Conservation (phyloP, 139 green algal genomes). For the Chlorella sp. region DNA sequence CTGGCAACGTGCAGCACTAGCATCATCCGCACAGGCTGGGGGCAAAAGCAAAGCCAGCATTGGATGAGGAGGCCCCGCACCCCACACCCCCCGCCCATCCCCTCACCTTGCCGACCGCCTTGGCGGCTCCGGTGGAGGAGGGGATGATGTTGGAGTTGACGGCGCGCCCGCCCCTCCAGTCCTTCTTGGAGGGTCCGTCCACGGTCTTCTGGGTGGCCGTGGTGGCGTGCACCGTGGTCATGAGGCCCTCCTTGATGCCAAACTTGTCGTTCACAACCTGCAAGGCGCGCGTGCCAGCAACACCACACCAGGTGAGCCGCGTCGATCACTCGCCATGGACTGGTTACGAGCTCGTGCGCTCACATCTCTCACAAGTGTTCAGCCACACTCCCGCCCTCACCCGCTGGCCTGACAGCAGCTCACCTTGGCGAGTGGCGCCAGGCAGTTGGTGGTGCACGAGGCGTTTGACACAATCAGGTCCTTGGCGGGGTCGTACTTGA, state of each 20-base stretch:
- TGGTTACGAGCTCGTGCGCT: too few relatives aligned
- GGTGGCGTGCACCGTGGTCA: constrained; percentile 95
- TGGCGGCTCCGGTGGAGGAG: constrained; percentile 92
- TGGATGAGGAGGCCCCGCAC: too few relatives aligned
- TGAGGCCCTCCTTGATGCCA: constrained; percentile 83
- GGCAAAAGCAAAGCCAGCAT: too few relatives aligned
- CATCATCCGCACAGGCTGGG: too few relatives aligned
- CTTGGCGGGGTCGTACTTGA: constrained; percentile 74
- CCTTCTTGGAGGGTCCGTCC: constrained; percentile 93
- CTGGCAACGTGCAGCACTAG: too few relatives aligned
- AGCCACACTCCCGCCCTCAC: too few relatives aligned
- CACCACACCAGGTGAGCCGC: too few relatives aligned
- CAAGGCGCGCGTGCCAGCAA: neutral
- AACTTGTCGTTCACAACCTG: constrained; percentile 81
- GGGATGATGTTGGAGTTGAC: constrained; percentile 96
- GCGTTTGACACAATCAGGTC: constrained; percentile 86
- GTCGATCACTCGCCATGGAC: too few relatives aligned
- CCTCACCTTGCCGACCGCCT: constrained; percentile 77
- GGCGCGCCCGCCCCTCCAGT: constrained; percentile 93
- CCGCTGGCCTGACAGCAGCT: too few relatives aligned
- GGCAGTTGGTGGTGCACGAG: constrained; percentile 96
- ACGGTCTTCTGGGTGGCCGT: constrained; percentile 98
- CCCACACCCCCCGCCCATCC: too few relatives aligned
- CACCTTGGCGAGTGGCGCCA: constrained; percentile 91
- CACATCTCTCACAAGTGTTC: too few relatives aligned